phyloP scores from a whole-genome alignment of 129 eudicot genomes.

The Pseudognaphalium luteoalbum region DNA sequence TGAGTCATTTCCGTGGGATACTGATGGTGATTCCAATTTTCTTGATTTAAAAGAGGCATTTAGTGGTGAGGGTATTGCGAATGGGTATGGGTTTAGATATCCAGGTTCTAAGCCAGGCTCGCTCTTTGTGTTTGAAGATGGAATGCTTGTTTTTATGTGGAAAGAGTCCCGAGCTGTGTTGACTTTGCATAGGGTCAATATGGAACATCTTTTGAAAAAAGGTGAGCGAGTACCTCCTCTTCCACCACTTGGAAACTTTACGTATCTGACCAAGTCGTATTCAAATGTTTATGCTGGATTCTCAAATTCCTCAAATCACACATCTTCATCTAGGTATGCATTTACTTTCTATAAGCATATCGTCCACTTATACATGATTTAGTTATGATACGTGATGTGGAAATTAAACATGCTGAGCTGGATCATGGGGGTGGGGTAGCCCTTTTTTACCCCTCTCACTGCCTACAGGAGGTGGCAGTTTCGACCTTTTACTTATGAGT shows the following conservation, averaged over 20 bases:
- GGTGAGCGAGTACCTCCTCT: slow-evolving; percentile 87
- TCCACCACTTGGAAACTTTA: slow-evolving; percentile 77
- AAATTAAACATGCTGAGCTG: neutral
- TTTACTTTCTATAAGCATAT: neutral
- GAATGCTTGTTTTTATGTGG: slow-evolving; percentile 84
- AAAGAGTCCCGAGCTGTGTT: slow-evolving; percentile 77
- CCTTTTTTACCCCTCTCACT: neutral
- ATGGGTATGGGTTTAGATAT: slow-evolving; percentile 92
- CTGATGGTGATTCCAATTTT: slow-evolving; percentile 56
- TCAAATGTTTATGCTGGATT: slow-evolving; percentile 90
- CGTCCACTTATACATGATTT: slow-evolving; percentile 2
- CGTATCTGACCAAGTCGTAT: slow-evolving; percentile 86
- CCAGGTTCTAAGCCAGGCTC: slow-evolving; percentile 97
- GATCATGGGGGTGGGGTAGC: neutral
- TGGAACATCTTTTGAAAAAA: slow-evolving; percentile 73
- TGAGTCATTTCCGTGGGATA: slow-evolving; percentile 73
- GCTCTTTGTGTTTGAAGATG: slow-evolving; percentile 62
- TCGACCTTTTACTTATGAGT: neutral
- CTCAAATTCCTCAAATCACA: slow-evolving; percentile 48
- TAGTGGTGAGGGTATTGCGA: slow-evolving; percentile 85
- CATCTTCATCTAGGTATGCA: slow-evolving; percentile 65
- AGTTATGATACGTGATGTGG: slow-evolving; percentile 19
- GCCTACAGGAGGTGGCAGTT: neutral
- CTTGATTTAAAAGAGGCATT: slow-evolving; percentile 59
- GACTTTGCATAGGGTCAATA: slow-evolving; percentile 75